phyloP scores from a whole-genome alignment of 106 monocot species.

The Dendrobium nobile region DNA sequence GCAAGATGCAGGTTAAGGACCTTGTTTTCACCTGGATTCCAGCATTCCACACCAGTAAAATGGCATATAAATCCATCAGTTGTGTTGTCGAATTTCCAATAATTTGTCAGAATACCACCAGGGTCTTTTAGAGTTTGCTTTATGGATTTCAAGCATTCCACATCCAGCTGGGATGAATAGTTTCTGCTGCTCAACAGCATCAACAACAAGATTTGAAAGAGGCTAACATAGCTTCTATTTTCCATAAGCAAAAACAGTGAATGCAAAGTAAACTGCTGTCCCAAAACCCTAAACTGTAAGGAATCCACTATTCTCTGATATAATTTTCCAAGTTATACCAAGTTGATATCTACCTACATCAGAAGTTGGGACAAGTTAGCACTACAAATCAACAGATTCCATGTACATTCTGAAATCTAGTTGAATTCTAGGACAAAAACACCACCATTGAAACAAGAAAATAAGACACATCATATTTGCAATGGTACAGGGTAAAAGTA shows the following conservation, averaged over 20 bases:
- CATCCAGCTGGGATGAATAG: slow-evolving; percentile 43
- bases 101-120: slow-evolving; percentile 15
- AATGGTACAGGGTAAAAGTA: too few species aligned
- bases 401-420: too few species aligned
- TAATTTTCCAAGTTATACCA: background rate
- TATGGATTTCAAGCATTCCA: slow-evolving; percentile 51
- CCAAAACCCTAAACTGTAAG: background rate
- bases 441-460: too few species aligned
- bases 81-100: slow-evolving; percentile 61
- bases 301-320: background rate
- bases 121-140: slow-evolving; percentile 62
- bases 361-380: too few species aligned
- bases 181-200: slow-evolving; percentile 21
- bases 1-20: slow-evolving; percentile 61
- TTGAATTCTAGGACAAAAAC: too few species aligned
- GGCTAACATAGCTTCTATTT: background rate
- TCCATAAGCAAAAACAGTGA: slow-evolving; percentile 8
- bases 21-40: slow-evolving; percentile 79
- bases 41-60: slow-evolving; percentile 84
- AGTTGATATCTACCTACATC: too few species aligned
- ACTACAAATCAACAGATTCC: too few species aligned
- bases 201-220: slow-evolving; percentile 28
- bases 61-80: slow-evolving; percentile 60
- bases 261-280: background rate
- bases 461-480: too few species aligned